Base-by-base conservation (phyloP, 441 rosid genomes). In the Gossypium gossypioides region DNA sequence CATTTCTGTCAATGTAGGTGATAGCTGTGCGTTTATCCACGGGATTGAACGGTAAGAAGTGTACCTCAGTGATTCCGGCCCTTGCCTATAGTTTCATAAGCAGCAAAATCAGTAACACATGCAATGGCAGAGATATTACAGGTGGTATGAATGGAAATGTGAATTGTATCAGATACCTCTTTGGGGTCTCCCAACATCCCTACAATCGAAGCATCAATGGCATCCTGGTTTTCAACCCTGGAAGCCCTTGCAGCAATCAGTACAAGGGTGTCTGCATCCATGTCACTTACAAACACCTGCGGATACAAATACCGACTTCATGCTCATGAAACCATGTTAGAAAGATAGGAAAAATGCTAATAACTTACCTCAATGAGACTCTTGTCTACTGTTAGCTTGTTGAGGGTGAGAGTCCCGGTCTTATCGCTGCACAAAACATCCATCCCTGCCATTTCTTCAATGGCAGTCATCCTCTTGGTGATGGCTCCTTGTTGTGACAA, bases 371-470 rank as follows among this genome's bases (percentile, higher is more conserved):
- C 96, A 19, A 92, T 77, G 56, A 94, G 79, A 71, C 12, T 78
- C 76, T 86, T 92, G 81, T 94, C 96, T 0, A 94, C 98, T 1
- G 93, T 86, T 62, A 93, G 96, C 87, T 88, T 90, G 87, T 93
- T 91, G 72, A 94, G 97, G 22, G 98, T 90, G 48, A 94, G 87
- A 61, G 96, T 94, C 57, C 98, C 96, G 0, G 97, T 94, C 77
- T 94, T 94, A 62, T 94, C 98, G 71, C 98, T 92, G 82, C 98
- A 93, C 0, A 93, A 83, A 62, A 93, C 93, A 78, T 93, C 98
- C 98, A 93, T 93, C 19, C 98, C 97, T 1, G 97, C 96, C 96
- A 94, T 87, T 84, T 92, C 97, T 80, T 94, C 96, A 32, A 94
- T 94, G 22, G 97, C 99, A 2, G 97, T 94, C 99, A 92, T 92